These are phyloP conservation scores for Chaetomium sp. DNA, from an alignment of 2,329 filamentous ascomycete genomes.

Conservation along the genomic window DNA sequence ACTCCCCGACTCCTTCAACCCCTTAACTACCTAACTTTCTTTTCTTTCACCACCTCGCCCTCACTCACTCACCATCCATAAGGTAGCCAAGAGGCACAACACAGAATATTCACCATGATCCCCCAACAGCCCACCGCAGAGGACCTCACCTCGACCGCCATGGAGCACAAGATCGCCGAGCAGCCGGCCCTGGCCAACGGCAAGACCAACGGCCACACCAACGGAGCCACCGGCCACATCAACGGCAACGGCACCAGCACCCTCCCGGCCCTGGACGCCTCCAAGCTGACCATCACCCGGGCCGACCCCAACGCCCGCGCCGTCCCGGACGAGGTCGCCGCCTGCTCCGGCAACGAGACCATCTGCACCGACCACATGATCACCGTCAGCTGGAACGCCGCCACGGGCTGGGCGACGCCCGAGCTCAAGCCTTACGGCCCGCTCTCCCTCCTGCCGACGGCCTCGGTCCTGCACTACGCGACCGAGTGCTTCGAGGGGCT, in stretches of 20 bases:
- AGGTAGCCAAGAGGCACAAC: not conserved
- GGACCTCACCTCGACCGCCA: constrained; percentile 34
- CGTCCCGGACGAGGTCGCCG: constrained; percentile 54
- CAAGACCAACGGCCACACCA: constrained; percentile 30
- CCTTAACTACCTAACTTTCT: not conserved
- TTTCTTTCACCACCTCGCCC: not conserved
- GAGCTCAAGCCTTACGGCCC: constrained; percentile 77
- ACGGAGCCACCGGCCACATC: constrained; percentile 20
- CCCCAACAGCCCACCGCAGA: constrained; percentile 27
- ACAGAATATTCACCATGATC: constrained; percentile 18
- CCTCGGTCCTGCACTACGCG: constrained; percentile 82
- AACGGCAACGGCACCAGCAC: constrained; percentile 34
- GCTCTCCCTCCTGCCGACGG: constrained; percentile 76
- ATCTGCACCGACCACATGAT: constrained; percentile 88
- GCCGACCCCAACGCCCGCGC: constrained; percentile 51
- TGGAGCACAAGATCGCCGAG: constrained; percentile 48
- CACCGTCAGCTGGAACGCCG: constrained; percentile 66
- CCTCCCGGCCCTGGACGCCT: constrained; percentile 56
- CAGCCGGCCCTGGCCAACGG: constrained; percentile 30
- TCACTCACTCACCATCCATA: not conserved
- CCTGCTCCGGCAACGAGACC: constrained; percentile 53
- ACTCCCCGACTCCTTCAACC: not conserved
- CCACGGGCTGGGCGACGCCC: constrained; percentile 71
- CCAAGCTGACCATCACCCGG: constrained; percentile 59
- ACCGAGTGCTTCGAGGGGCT: constrained; percentile 88